Evolutionary conservation across 495 filamentous ascomycete species (phyloP), one percentile per base, ranked within the genome.

Genomic region (Tuber umbilicatum): DNA sequence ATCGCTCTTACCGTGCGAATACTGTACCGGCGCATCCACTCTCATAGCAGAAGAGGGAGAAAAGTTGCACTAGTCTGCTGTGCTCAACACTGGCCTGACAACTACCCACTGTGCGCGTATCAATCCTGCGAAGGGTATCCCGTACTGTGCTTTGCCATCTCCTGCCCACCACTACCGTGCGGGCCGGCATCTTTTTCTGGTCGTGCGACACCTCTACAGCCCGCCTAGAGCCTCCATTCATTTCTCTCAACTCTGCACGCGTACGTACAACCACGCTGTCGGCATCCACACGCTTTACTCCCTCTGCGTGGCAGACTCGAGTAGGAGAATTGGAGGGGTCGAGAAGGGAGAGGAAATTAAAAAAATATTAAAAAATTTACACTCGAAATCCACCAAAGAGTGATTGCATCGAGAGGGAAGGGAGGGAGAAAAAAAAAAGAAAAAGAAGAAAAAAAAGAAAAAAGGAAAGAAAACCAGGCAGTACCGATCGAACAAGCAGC

Each of bases 181-280:
- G 60, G 67, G 60, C 71, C 77, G 72, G 77, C 76, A 78, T 50
- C 72, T 74, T 78, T 77, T 78, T 78, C 78, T 79, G 77, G 77
- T 79, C 77, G 77, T 79, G 77, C 77, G 77, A 79, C 77, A 79
- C 77, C 71, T 74, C 70, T 68, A 78, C 76, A 71, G 77, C 76
- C 77, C 77, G 64, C 70, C 71, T 69, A 79, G 77, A 79, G 77
- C 77, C 77, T 79, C 77, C 76, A 79, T 76, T 42, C 73, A 79
- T 64, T 64, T 17, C 55, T 64, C 55, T 64, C 27, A 6, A 64
- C 55, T 64, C 55, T 64, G 76, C 77, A 74, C 77, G 76, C 77
- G 60, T 78, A 78, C 77, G 76, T 78, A 70, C 77, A 79, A 79
- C 76, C 76, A 78, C 77, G 60, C 77, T 79, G 77, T 78, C 77